Percentiles rank a stretch among this genome's conserved stretches.
These are phyloP conservation scores for Actinomucor elegans DNA, from an alignment of 371 early-diverging fungal species.

Conservation along the genomic window DNA sequence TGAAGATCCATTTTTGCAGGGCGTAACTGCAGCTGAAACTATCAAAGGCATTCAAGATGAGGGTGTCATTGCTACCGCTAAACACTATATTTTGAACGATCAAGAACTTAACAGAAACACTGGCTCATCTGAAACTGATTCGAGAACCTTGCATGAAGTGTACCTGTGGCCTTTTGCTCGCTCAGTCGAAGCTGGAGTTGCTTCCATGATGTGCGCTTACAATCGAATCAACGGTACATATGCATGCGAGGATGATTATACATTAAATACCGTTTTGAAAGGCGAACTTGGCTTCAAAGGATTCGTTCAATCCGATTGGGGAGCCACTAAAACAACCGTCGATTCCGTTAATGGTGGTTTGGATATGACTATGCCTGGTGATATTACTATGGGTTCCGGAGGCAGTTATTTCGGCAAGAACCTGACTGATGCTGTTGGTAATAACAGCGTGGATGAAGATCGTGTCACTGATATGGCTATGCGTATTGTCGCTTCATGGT, in stretches of 20 bases:
- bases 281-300: conserved; percentile 51
- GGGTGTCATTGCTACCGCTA: conserved; percentile 55
- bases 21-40: conserved; percentile 30
- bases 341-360: conserved; percentile 47
- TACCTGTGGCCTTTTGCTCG: conserved; percentile 58
- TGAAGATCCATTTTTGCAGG: conserved; percentile 62
- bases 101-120: conserved; percentile 41
- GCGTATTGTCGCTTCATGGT: conserved; percentile 57
- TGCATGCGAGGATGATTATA: conserved; percentile 51
- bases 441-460: conserved; percentile 27
- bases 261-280: conserved; percentile 48
- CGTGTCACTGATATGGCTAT: conserved; percentile 57
- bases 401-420: conserved; percentile 36
- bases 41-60: conserved; percentile 39
- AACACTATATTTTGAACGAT: conserved; percentile 53
- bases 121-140: conserved; percentile 40
- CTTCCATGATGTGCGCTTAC: conserved; percentile 60
- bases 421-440: conserved; percentile 29
- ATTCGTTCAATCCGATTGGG: conserved; percentile 44
- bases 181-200: conserved; percentile 55
- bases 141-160: conserved; percentile 56
- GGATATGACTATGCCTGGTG: conserved; percentile 64
- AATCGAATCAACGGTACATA: conserved; percentile 49
- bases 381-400: conserved; percentile 23
- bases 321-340: conserved; percentile 27